A percentile compares a stretch with the other conserved stretches of the same genome.
Evolutionary conservation across 2,329 filamentous ascomycete genomes (phyloP).

Genomic region (Grosmannia clavigera): DNA sequence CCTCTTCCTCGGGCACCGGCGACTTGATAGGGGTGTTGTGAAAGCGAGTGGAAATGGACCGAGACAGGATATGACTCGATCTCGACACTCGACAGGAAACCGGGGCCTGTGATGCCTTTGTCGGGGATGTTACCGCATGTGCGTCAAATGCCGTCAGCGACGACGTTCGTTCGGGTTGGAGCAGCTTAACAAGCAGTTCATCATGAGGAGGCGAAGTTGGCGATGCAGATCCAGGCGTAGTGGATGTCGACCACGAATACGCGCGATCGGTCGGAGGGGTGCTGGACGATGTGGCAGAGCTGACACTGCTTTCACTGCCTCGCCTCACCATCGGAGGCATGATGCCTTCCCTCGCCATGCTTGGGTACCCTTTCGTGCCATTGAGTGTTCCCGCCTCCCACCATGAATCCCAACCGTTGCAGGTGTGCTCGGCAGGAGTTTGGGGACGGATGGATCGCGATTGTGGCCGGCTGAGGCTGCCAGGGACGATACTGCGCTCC

Average conservation of each 20-base stretch:
- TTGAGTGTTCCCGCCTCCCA: not conserved
- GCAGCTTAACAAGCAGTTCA: not conserved
- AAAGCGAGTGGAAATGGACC: slow-evolving; percentile 3
- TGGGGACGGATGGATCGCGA: not conserved
- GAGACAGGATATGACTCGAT: not conserved
- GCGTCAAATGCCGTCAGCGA: not conserved
- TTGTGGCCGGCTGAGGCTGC: not conserved
- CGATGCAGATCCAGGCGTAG: slow-evolving; percentile 10
- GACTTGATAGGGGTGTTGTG: slow-evolving; percentile 6
- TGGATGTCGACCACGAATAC: slow-evolving; percentile 7
- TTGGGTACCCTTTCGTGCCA: not conserved
- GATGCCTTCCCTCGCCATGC: not conserved
- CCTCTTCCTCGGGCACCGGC: slow-evolving; percentile 7
- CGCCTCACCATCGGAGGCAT: not conserved
- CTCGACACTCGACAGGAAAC: not conserved
- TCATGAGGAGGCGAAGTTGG: slow-evolving; percentile 3
- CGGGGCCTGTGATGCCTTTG: not conserved
- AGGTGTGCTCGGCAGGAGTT: not conserved
- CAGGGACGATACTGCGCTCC: not conserved
- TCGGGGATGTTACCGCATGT: not conserved
- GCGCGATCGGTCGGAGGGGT: slow-evolving; percentile 1
- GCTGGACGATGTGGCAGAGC: slow-evolving; percentile 3
- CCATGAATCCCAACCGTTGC: not conserved
- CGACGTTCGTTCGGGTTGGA: not conserved
- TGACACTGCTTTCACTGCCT: slow-evolving; percentile 10